Conservation (phyloP, 805 yeast genomes). For the Kuraishia capsulata region DNA sequence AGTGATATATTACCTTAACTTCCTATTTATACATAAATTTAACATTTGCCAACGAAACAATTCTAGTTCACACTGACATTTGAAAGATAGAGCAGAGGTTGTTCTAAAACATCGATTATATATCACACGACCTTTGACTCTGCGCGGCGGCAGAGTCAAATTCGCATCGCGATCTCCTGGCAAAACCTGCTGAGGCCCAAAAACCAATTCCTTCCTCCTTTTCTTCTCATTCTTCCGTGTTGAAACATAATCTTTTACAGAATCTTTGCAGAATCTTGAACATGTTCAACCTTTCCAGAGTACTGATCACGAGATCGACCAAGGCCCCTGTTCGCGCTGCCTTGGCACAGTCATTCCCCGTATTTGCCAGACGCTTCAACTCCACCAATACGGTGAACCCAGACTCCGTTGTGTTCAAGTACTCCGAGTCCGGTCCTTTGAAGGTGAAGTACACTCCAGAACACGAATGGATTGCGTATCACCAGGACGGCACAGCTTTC, state of each 20-base stretch:
- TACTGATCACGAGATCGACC: neutral
- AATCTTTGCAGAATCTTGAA: too few species aligned
- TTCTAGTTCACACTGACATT: neutral
- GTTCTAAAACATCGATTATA: too few species aligned
- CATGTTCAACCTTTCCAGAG: too few species aligned
- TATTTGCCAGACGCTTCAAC: conserved; percentile 9
- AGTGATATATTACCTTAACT: neutral
- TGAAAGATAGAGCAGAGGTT: too few species aligned
- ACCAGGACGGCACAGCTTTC: conserved; percentile 72
- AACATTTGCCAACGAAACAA: neutral
- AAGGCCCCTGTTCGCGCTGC: neutral
- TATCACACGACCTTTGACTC: too few species aligned
- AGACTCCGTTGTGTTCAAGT: conserved; percentile 18
- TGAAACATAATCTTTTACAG: too few species aligned
- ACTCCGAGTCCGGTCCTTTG: conserved; percentile 30
- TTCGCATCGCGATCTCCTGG: too few species aligned
- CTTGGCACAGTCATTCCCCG: neutral
- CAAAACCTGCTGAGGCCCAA: too few species aligned
- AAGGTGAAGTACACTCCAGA: conserved; percentile 68
- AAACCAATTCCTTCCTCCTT: too few species aligned
- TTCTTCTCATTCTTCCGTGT: too few species aligned
- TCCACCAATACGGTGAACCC: conserved; percentile 20
- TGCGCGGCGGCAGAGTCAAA: too few species aligned
- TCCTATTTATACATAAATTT: neutral
- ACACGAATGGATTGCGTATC: conserved; percentile 93